Evolutionary conservation across 2,329 filamentous ascomycete species (phyloP), one percentile per base, ranked within the genome.

Genomic region (Penicillium sp.): DNA sequence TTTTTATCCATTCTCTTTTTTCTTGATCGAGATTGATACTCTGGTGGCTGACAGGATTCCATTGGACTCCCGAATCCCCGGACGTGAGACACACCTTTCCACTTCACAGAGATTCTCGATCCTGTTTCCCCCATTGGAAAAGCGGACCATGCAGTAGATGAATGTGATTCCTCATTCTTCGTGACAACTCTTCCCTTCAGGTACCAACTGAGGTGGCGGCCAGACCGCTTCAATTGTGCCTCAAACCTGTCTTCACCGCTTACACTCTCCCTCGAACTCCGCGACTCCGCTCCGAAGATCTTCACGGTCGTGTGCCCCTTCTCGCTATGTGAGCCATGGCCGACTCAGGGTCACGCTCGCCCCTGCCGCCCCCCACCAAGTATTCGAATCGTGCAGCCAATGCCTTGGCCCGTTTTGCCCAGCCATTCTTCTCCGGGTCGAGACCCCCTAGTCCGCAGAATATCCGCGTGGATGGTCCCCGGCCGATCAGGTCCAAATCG

Each of bases 361-460:
- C 62, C 15, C 60, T 62, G 32, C 61, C 56, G 29, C 61, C 61
- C 15, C 53, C 57, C 37, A 57, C 56, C 31, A 51, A 59, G 46
- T 69, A 70, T 54, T 62, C 66, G 18, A 60, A 27, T 13, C 25
- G 67, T 41, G 68, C 68, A 29, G 67, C 67, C 44, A 69, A 60
- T 54, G 67, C 68, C 39, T 51, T 71, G 34, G 71, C 73, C 48
- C 68, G 73, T 49, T 70, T 77, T 47, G 71, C 72, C 32, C 73
- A 75, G 54, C 71, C 72, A 13, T 73, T 76, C 56, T 68, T 72
- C 39, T 73, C 72, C 39, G 72, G 67, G 49, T 74, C 72, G 45
- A 66, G 73, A 31, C 72, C 73, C 22, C 67, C 74, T 29, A 76
- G 71, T 55, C 69, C 71, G 41, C 70, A 73, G 52, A 63, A 65